phyloP scores from a whole-genome alignment of 257 asterid species.

The Forsythia suspensa region DNA sequence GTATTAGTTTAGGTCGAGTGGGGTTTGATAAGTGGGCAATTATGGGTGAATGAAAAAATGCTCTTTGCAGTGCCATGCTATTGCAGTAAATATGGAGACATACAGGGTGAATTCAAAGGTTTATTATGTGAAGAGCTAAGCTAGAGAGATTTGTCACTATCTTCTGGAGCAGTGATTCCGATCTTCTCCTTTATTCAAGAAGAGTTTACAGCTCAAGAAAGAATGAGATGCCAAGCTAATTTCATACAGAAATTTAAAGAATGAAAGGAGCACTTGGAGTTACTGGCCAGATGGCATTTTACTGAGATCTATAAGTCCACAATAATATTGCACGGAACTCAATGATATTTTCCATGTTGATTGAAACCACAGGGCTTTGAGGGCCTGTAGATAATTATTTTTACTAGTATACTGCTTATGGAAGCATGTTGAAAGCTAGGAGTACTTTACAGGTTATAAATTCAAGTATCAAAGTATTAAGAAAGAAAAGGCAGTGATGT shows the following conservation, averaged over 20 bases:
- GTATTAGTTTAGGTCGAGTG: not conserved
- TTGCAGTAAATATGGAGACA: not conserved
- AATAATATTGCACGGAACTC: not conserved
- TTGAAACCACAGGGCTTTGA: not conserved
- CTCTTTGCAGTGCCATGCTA: not conserved
- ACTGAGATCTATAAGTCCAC: not conserved
- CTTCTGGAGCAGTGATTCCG: not conserved
- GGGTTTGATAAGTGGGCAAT: not conserved
- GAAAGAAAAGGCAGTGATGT: not conserved
- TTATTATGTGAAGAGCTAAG: not conserved
- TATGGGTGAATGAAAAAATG: not conserved
- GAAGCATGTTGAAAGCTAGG: not conserved
- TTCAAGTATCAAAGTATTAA: not conserved
- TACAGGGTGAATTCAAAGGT: not conserved
- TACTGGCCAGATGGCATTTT: not conserved
- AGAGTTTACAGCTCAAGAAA: not conserved
- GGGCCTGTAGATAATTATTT: not conserved
- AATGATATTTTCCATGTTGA: not conserved
- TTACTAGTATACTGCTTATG: not conserved
- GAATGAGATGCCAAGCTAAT: not conserved
- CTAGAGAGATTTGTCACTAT: not conserved
- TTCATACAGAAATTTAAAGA: not conserved
- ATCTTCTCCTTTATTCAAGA: not conserved
- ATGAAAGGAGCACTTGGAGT: not conserved
- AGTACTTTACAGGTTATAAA: not conserved